Conservation (phyloP, 75 land plant genomes). For the Picea sitchensis region DNA sequence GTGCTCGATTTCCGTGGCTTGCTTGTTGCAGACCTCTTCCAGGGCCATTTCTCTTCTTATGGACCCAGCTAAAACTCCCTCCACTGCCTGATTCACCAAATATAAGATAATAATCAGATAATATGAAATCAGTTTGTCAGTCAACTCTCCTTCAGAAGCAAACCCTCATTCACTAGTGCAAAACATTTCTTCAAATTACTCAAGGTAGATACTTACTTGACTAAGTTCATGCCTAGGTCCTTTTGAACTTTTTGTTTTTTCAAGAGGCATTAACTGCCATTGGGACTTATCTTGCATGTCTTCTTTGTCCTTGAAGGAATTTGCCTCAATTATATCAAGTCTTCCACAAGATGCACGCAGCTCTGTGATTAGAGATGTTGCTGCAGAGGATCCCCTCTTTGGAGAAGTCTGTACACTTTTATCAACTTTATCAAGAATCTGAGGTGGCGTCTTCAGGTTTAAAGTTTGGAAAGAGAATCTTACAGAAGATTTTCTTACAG, state of each 20-base stretch:
- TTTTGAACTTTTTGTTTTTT: slow-evolving; percentile 5
- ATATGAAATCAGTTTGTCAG: not conserved
- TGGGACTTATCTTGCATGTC: slow-evolving; percentile 15
- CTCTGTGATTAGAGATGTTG: slow-evolving; percentile 6
- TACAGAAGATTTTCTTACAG: slow-evolving; percentile 34
- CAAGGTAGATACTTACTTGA: slow-evolving; percentile 5
- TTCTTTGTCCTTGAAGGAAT: slow-evolving; percentile 16
- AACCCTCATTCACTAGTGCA: not conserved
- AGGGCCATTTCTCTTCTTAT: slow-evolving; percentile 44
- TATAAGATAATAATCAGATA: not conserved
- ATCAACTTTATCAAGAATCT: slow-evolving; percentile 23
- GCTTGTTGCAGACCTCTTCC: slow-evolving; percentile 51
- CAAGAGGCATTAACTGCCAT: slow-evolving; percentile 23
- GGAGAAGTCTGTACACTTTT: slow-evolving; percentile 27
- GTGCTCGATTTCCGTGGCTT: slow-evolving; percentile 63
- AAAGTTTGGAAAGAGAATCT: slow-evolving; percentile 65
- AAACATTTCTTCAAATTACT: not conserved
- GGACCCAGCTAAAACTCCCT: slow-evolving; percentile 19
- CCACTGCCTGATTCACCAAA: slow-evolving; percentile 25
- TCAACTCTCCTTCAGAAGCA: not conserved
- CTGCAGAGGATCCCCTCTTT: slow-evolving; percentile 13
- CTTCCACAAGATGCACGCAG: slow-evolving; percentile 30
- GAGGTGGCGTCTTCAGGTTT: slow-evolving; percentile 21
- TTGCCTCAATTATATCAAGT: slow-evolving; percentile 3
- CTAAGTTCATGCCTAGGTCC: not conserved